Percentiles rank a stretch among this genome's conserved stretches.
Evolutionary conservation across 2,329 filamentous ascomycete species (phyloP).

Genomic region (Nemania serpens): DNA sequence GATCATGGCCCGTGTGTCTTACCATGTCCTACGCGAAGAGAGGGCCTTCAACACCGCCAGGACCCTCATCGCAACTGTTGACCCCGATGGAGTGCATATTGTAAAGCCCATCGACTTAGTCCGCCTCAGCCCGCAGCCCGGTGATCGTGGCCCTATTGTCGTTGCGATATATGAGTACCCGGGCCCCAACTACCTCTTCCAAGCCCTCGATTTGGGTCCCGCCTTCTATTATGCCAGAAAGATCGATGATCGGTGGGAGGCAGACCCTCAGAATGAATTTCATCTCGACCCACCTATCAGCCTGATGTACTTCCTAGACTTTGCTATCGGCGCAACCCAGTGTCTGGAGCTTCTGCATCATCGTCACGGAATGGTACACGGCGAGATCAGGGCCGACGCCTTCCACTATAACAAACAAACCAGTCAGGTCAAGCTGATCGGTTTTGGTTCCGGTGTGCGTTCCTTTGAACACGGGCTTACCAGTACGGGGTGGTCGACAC

Average conservation of each 20-base stretch:
- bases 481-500: constrained; percentile 81
- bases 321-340: constrained; percentile 85
- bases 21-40: constrained; percentile 81
- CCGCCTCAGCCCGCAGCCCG: constrained; percentile 68
- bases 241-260: constrained; percentile 55
- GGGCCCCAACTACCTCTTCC: constrained; percentile 72
- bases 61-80: constrained; percentile 70
- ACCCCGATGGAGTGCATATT: constrained; percentile 76
- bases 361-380: constrained; percentile 82
- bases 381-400: constrained; percentile 86
- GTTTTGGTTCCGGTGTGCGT: constrained; percentile 83
- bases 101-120: constrained; percentile 80
- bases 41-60: constrained; percentile 84
- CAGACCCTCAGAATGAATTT: constrained; percentile 50
- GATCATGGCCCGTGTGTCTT: constrained; percentile 82
- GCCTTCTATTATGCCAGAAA: constrained; percentile 66
- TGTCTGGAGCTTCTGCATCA: constrained; percentile 92
- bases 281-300: constrained; percentile 65
- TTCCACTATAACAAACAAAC: constrained; percentile 82
- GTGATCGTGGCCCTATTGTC: constrained; percentile 72
- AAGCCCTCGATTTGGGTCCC: constrained; percentile 77
- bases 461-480: constrained; percentile 89
- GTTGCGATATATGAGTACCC: constrained; percentile 82
- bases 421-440: constrained; percentile 75
- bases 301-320: constrained; percentile 80